A percentile compares a stretch with the other conserved stretches of the same genome.
Evolutionary conservation across 495 filamentous ascomycete genomes (phyloP).

Genomic region (Pseudoneurospora amorphoporcata): DNA sequence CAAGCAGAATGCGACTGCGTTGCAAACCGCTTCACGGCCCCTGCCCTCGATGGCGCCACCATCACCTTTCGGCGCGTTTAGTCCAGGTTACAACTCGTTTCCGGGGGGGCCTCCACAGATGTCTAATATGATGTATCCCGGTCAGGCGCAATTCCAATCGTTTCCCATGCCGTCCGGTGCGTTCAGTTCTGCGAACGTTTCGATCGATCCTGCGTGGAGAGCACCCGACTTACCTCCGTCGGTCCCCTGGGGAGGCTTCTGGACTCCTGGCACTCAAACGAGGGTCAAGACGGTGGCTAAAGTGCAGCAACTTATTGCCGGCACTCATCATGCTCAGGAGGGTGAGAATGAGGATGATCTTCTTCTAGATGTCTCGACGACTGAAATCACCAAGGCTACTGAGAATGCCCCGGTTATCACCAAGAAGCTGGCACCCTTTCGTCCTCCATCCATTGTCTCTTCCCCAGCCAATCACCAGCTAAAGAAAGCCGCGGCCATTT

Average conservation of each 20-base stretch:
- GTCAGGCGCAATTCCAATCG: conserved; percentile 4
- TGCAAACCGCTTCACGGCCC: not conserved
- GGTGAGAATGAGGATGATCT: conserved; percentile 21
- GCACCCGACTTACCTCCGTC: conserved; percentile 18
- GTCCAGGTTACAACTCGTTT: not conserved
- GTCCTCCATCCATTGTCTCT: not conserved
- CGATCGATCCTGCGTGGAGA: conserved; percentile 17
- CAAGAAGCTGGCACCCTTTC: not conserved
- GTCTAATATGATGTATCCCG: conserved; percentile 5
- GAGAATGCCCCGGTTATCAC: not conserved
- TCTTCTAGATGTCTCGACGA: conserved; percentile 9
- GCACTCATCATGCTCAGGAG: conserved; percentile 4
- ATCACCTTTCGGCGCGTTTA: conserved; percentile 1
- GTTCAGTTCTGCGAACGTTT: not conserved
- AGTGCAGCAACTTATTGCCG: conserved; percentile 1
- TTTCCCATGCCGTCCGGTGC: conserved; percentile 5
- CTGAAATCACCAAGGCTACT: not conserved
- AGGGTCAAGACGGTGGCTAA: conserved; percentile 4
- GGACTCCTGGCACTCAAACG: not conserved
- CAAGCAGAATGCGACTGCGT: not conserved
- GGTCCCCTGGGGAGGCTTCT: not conserved
- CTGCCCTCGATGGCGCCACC: not conserved
- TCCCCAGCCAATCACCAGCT: not conserved
- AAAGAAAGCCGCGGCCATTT: not conserved
- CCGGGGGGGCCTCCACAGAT: conserved; percentile 1